Evolutionary conservation across 139 green algal genomes (phyloP).

Genomic region (Coelastrella sp.): DNA sequence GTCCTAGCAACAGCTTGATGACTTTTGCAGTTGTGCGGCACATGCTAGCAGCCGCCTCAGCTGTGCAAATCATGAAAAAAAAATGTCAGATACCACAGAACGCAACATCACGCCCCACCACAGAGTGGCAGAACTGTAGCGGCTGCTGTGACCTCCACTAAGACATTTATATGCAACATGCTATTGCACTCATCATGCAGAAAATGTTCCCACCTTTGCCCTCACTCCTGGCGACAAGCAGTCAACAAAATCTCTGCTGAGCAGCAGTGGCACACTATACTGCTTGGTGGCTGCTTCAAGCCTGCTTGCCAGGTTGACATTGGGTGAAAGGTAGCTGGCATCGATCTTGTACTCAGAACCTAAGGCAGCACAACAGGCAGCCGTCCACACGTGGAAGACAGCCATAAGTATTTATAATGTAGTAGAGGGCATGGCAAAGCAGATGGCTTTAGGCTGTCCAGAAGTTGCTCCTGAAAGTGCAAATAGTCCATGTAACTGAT

Average conservation of each 20-base stretch:
- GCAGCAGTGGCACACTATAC: conserved; percentile 87
- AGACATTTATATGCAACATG: neutral
- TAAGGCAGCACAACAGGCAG: conserved; percentile 12
- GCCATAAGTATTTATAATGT: too few relatives aligned
- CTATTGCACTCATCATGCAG: neutral
- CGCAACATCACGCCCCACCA: too few relatives aligned
- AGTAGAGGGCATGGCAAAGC: too few relatives aligned
- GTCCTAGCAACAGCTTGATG: too few relatives aligned
- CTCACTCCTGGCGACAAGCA: conserved; percentile 67
- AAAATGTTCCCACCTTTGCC: conserved; percentile 9
- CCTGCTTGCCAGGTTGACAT: conserved; percentile 97
- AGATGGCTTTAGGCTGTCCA: too few relatives aligned
- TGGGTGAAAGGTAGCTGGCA: conserved; percentile 94
- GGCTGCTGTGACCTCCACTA: neutral
- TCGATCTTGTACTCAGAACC: conserved; percentile 97
- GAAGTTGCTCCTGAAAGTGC: too few relatives aligned
- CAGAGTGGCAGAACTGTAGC: too few relatives aligned
- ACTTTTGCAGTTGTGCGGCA: too few relatives aligned
- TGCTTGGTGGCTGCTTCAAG: conserved; percentile 97
- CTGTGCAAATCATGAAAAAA: too few relatives aligned
- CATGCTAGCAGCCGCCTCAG: too few relatives aligned
- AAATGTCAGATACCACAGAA: too few relatives aligned
- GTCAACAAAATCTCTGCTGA: conserved; percentile 79
- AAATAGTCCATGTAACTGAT: too few relatives aligned
- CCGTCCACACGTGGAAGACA: neutral